Conservation (phyloP, 768 basidiomycete species). For the Cubamyces lactineus region DNA sequence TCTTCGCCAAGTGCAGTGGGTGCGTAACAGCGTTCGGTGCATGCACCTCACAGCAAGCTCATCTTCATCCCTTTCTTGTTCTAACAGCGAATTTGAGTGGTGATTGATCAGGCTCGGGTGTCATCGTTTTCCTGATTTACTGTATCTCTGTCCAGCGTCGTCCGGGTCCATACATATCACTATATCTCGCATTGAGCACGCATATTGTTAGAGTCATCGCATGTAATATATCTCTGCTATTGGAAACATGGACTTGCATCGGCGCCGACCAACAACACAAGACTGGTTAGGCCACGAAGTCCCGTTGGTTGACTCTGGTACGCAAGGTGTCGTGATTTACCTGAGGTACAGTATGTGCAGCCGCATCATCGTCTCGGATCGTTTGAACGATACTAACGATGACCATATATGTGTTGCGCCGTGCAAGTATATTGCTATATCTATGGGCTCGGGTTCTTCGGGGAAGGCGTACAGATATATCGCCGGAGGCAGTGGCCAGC, state of each 20-base stretch:
- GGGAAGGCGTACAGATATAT: no score
- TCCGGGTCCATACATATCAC: slow-evolving; percentile 17
- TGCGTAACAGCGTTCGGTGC: slow-evolving; percentile 36
- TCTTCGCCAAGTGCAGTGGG: slow-evolving; percentile 97
- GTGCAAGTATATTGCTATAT: no score
- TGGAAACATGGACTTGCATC: slow-evolving; percentile 3
- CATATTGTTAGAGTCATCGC: slow-evolving; percentile 19
- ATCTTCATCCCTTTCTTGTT: not conserved
- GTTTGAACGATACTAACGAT: no score
- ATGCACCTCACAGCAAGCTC: not conserved
- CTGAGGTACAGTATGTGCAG: no score
- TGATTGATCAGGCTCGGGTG: slow-evolving; percentile 29
- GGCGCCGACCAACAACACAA: not conserved
- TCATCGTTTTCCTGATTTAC: slow-evolving; percentile 9
- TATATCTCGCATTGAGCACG: slow-evolving; percentile 22
- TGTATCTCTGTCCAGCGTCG: slow-evolving; percentile 16
- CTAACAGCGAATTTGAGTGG: slow-evolving; percentile 41
- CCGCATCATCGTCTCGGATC: no score
- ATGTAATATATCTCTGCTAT: slow-evolving; percentile 24
- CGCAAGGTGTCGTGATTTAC: no score
- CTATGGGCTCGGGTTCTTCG: no score
- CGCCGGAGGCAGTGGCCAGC: no score
- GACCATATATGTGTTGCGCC: no score
- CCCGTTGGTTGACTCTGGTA: no score
- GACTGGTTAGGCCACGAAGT: no score